A percentile compares a stretch with the other conserved stretches of the same genome.
These are phyloP conservation scores for Aspergillus jensenii DNA, from an alignment of 2,329 filamentous ascomycete species.

Conservation along the genomic window DNA sequence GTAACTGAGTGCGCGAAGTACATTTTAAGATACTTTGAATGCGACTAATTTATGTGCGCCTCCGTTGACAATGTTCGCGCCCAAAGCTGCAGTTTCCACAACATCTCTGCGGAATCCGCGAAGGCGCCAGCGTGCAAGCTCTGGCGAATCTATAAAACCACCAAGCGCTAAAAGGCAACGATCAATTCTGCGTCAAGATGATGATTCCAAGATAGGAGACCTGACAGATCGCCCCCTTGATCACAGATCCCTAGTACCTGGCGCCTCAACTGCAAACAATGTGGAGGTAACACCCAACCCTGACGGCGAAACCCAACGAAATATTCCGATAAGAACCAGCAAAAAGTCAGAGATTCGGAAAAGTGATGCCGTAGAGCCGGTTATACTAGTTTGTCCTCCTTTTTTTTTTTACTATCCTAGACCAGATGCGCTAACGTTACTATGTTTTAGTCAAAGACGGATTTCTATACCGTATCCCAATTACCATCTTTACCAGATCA, in stretches of 20 bases:
- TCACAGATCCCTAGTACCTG: slow-evolving; percentile 17
- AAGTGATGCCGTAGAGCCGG: slow-evolving; percentile 30
- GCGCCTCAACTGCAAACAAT: slow-evolving; percentile 15
- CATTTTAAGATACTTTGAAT: background rate
- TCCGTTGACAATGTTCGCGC: slow-evolving; percentile 39
- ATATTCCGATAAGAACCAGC: slow-evolving; percentile 37
- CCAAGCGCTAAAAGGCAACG: slow-evolving; percentile 49
- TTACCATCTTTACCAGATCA: slow-evolving; percentile 78
- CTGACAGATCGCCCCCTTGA: slow-evolving; percentile 20
- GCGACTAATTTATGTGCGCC: background rate
- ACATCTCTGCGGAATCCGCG: slow-evolving; percentile 35
- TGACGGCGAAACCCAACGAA: slow-evolving; percentile 24
- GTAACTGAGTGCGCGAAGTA: background rate
- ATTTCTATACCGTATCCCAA: slow-evolving; percentile 81
- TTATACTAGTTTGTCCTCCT: slow-evolving; percentile 36
- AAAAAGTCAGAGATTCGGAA: slow-evolving; percentile 38
- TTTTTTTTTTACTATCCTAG: background rate
- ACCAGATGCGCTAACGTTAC: slow-evolving; percentile 11
- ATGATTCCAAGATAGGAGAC: slow-evolving; percentile 29
- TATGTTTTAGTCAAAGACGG: slow-evolving; percentile 68
- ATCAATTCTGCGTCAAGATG: slow-evolving; percentile 39
- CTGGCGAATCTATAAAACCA: slow-evolving; percentile 46
- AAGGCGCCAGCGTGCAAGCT: slow-evolving; percentile 41
- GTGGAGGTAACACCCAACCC: slow-evolving; percentile 15
- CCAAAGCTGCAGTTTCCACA: slow-evolving; percentile 30